These are phyloP conservation scores for Amaranthus tricolor DNA, from an alignment of 179 eudicot genomes.

Conservation along the genomic window DNA sequence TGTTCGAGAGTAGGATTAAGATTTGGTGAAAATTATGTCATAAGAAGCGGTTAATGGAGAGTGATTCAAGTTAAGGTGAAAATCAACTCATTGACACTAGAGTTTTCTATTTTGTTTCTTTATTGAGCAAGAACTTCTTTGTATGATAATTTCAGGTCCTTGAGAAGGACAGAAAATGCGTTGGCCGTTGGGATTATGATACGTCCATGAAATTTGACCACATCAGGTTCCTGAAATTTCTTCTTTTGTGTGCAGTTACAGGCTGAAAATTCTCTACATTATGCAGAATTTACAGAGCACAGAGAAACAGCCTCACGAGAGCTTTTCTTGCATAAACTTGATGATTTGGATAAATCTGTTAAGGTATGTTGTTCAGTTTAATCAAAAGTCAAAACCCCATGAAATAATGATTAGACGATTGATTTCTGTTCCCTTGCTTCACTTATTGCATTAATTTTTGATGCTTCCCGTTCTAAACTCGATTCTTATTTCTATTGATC, in stretches of 20 bases:
- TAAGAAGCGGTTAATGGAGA: background rate
- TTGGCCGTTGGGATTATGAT: background rate
- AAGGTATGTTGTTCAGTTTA: conserved; percentile 50
- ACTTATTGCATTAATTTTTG: background rate
- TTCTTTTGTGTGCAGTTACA: conserved; percentile 16
- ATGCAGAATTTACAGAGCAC: conserved; percentile 34
- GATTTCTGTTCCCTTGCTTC: background rate
- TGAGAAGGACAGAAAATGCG: background rate
- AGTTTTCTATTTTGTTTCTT: background rate
- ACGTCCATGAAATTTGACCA: background rate
- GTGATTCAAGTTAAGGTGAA: background rate
- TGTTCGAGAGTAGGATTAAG: background rate
- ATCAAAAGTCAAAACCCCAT: background rate
- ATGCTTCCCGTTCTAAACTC: conserved; percentile 1
- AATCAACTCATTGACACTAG: background rate
- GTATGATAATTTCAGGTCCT: background rate
- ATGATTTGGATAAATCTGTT: conserved; percentile 71
- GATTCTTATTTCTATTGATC: conserved; percentile 25
- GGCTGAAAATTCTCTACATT: conserved; percentile 35
- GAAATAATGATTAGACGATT: background rate
- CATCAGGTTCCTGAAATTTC: background rate
- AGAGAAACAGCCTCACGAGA: conserved; percentile 50
- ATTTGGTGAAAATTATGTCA: background rate
- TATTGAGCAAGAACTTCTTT: background rate
- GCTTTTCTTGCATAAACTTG: conserved; percentile 53